Percentiles rank a stretch among this genome's conserved stretches.
Conservation (phyloP, 2,329 filamentous ascomycete species). For the Penicillium sp. region DNA sequence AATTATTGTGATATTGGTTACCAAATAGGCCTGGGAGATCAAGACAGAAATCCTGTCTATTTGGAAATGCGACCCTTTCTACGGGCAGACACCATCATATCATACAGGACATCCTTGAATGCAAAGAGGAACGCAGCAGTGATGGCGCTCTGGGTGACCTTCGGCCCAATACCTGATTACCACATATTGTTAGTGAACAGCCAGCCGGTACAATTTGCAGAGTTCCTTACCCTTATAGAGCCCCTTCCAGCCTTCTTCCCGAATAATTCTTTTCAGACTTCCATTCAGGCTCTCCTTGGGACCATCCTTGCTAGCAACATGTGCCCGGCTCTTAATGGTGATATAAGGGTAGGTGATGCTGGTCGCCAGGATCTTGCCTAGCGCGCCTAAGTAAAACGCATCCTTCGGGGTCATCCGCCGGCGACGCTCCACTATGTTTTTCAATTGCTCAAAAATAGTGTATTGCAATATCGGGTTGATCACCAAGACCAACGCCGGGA, state of each 20-base stretch:
- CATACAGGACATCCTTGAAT: constrained; percentile 96
- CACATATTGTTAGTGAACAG: constrained; percentile 4
- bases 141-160: constrained; percentile 94
- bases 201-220: neutral
- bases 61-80: constrained; percentile 33
- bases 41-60: constrained; percentile 18
- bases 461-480: constrained; percentile 99
- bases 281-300: constrained; percentile 77
- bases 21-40: neutral
- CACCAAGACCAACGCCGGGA: constrained; percentile 89
- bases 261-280: constrained; percentile 74
- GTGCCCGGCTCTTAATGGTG: constrained; percentile 96
- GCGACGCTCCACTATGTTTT: constrained; percentile 80
- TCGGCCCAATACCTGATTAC: constrained; percentile 78
- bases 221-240: constrained; percentile 79
- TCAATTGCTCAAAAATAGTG: constrained; percentile 97
- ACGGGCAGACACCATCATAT: constrained; percentile 45
- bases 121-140: constrained; percentile 96
- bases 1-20: neutral
- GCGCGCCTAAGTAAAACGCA: constrained; percentile 84
- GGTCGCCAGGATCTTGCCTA: constrained; percentile 93
- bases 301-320: constrained; percentile 76
- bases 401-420: constrained; percentile 76
- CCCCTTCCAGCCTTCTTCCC: constrained; percentile 85
- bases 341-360: constrained; percentile 97